Conservation (phyloP, 352 stramenopile species). For the Phytopythium ostracodes region DNA sequence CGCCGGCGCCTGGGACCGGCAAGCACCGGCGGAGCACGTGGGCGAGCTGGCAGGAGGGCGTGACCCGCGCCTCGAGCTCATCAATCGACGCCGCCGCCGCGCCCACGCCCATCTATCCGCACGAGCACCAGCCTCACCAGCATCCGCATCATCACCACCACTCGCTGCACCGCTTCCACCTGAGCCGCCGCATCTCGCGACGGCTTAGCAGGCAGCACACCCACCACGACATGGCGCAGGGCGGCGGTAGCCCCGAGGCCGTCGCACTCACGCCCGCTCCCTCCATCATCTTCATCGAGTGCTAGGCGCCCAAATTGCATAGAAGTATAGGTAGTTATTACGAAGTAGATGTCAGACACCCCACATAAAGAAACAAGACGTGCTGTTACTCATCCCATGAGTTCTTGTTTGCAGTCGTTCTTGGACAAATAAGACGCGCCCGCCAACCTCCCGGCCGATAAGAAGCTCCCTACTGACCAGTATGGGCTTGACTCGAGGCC, state of each 20-base stretch:
- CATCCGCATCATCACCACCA: constrained; percentile 3
- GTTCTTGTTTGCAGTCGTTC: too few relatives aligned
- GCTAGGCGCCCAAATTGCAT: background rate
- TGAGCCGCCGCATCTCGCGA: background rate
- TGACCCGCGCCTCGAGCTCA: background rate
- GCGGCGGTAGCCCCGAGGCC: background rate
- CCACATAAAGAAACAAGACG: too few relatives aligned
- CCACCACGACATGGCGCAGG: background rate
- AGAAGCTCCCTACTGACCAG: too few relatives aligned
- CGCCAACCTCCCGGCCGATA: too few relatives aligned
- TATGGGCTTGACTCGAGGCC: too few relatives aligned
- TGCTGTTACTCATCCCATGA: too few relatives aligned
- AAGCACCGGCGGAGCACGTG: constrained; percentile 1
- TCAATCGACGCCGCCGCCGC: background rate
- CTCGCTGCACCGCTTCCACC: constrained; percentile 8
- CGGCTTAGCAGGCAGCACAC: constrained; percentile 3
- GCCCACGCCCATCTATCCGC: background rate
- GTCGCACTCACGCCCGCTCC: constrained; percentile 2
- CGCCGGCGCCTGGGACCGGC: background rate
- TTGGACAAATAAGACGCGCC: too few relatives aligned
- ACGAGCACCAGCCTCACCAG: constrained; percentile 11
- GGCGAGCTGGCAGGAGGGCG: constrained; percentile 3
- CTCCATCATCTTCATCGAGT: constrained; percentile 33
- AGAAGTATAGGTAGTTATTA: background rate
- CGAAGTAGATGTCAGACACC: background rate